These are phyloP conservation scores for Ceratonia siliqua DNA, from an alignment of 306 rosid genomes.

Conservation along the genomic window DNA sequence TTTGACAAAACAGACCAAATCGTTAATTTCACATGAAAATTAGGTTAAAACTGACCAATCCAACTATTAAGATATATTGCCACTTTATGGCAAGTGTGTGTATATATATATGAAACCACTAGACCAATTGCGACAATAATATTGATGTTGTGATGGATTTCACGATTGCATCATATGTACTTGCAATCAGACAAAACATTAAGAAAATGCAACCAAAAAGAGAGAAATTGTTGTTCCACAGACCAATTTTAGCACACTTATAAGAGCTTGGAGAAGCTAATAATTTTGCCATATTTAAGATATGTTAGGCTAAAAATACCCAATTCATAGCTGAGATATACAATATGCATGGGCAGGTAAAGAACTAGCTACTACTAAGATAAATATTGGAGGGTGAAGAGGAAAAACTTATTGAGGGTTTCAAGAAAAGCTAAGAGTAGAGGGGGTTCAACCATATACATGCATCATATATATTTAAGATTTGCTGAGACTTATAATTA, in stretches of 20 bases:
- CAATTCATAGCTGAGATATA: neutral
- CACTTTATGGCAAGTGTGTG: neutral
- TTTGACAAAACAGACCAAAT: neutral
- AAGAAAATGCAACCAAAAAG: too few relatives aligned
- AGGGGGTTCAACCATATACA: neutral
- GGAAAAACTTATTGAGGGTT: neutral
- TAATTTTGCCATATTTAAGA: neutral
- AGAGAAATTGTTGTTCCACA: too few relatives aligned
- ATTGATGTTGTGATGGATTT: too few relatives aligned
- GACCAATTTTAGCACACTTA: too few relatives aligned
- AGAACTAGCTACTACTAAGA: neutral
- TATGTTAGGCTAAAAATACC: neutral
- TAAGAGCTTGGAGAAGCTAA: neutral
- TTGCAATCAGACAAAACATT: neutral
- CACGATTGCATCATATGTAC: neutral
- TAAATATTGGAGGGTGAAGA: neutral
- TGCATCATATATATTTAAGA: conserved; percentile 21
- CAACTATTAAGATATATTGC: neutral
- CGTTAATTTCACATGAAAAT: neutral
- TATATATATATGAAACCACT: too few relatives aligned
- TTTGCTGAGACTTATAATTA: conserved; percentile 23
- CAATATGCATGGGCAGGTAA: too few relatives aligned
- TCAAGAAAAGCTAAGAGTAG: neutral
- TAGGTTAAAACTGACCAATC: neutral
- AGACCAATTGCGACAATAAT: too few relatives aligned